Evolutionary conservation across 768 basidiomycete genomes (phyloP).

Genomic region (Cystobasidium ongulense): DNA sequence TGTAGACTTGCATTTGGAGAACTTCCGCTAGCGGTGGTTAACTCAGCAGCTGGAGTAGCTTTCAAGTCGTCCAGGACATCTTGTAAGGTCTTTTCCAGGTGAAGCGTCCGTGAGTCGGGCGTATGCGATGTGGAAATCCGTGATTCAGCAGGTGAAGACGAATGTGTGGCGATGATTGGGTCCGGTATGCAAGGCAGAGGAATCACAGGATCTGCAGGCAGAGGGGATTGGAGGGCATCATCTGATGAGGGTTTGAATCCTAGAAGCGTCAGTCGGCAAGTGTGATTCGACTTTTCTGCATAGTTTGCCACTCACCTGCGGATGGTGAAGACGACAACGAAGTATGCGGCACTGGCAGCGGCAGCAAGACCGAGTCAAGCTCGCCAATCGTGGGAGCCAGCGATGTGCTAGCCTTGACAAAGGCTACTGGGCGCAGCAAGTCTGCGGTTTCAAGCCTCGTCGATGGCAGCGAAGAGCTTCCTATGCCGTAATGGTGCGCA

Average conservation of each 20-base stretch:
- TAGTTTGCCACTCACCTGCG: neutral
- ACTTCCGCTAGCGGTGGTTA: too few species aligned
- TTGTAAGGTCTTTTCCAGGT: too few species aligned
- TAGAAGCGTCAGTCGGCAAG: neutral
- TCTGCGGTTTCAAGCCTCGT: neutral
- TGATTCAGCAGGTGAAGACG: too few species aligned
- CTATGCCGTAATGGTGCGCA: neutral
- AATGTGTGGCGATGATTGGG: too few species aligned
- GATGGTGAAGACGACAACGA: neutral
- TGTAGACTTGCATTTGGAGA: neutral
- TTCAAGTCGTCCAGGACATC: too few species aligned
- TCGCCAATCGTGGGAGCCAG: neutral
- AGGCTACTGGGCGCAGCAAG: neutral
- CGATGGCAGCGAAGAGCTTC: neutral
- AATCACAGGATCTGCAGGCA: neutral
- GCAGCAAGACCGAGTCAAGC: neutral
- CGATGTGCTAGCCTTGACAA: neutral
- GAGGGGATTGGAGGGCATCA: neutral
- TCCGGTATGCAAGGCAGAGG: too few species aligned
- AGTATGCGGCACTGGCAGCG: neutral
- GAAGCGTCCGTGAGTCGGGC: too few species aligned
- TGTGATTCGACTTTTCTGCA: neutral
- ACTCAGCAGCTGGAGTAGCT: too few species aligned
- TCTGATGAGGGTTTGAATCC: neutral
- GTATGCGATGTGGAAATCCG: too few species aligned